Evolutionary conservation across 495 filamentous ascomycete species (phyloP).

Genomic region (Tuber microsphaerosporum): DNA sequence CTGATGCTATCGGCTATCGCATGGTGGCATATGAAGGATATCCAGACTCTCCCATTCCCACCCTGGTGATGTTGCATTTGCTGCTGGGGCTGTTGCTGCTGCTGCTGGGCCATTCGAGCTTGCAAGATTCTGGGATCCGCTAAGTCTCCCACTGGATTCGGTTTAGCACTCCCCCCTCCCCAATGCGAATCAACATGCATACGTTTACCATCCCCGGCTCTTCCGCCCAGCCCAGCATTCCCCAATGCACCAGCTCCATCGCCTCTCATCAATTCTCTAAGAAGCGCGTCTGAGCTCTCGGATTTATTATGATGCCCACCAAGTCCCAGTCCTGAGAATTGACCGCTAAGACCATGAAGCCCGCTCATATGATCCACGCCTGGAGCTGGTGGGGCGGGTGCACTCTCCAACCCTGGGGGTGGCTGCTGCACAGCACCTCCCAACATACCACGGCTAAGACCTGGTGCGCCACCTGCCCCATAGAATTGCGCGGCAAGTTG

Average conservation of each 20-base stretch:
- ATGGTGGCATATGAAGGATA: too few species aligned
- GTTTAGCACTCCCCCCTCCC: slow-evolving; percentile 36
- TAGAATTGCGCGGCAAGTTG: slow-evolving; percentile 58
- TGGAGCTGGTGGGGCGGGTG: slow-evolving; percentile 68
- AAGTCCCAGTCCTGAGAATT: slow-evolving; percentile 37
- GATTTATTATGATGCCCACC: slow-evolving; percentile 37
- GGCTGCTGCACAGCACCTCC: slow-evolving; percentile 66
- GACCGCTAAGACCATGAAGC: slow-evolving; percentile 62
- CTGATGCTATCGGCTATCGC: too few species aligned
- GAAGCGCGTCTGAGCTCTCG: slow-evolving; percentile 30
- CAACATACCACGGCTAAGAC: slow-evolving; percentile 27
- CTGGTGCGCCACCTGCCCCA: slow-evolving; percentile 45
- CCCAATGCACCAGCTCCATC: slow-evolving; percentile 26
- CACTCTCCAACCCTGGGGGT: slow-evolving; percentile 89
- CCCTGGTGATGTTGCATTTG: slow-evolving; percentile 53
- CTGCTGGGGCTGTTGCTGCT: slow-evolving; percentile 54
- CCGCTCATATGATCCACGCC: slow-evolving; percentile 49
- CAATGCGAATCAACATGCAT: slow-evolving; percentile 39
- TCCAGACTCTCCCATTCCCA: too few species aligned
- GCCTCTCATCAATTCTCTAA: slow-evolving; percentile 39
- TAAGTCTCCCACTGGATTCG: slow-evolving; percentile 75
- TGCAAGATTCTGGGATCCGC: slow-evolving; percentile 99
- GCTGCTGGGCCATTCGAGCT: slow-evolving; percentile 54
- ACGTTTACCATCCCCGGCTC: slow-evolving; percentile 40
- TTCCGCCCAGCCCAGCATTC: slow-evolving; percentile 28